A percentile compares a stretch with the other conserved stretches of the same genome.
phyloP scores from a whole-genome alignment of 208 protist genomes.

The Crithidia brevicula region DNA sequence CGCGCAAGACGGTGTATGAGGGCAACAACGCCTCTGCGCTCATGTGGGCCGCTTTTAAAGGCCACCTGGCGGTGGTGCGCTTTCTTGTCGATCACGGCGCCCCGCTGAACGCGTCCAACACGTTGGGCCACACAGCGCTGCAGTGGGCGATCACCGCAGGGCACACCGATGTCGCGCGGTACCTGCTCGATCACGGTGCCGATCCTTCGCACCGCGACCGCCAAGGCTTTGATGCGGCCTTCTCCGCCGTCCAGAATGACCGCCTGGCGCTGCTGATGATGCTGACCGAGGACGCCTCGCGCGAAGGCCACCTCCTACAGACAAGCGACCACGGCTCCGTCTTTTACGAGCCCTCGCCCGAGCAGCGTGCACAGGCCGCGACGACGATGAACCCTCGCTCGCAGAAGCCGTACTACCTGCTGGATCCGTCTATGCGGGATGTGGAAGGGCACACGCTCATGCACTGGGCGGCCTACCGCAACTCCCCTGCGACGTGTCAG shows the following conservation, averaged over 20 bases:
- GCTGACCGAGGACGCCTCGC: constrained; percentile 48
- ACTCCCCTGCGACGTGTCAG: constrained; percentile 56
- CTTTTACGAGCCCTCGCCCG: constrained; percentile 23
- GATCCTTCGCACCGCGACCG: constrained; percentile 53
- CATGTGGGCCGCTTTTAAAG: constrained; percentile 71
- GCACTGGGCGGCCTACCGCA: constrained; percentile 81
- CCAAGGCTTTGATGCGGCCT: constrained; percentile 68
- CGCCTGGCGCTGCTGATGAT: constrained; percentile 61
- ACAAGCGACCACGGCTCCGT: constrained; percentile 24
- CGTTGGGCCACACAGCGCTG: constrained; percentile 68
- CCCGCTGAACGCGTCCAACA: constrained; percentile 42
- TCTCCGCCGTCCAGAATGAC: constrained; percentile 59
- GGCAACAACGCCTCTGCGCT: constrained; percentile 64
- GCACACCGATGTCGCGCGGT: constrained; percentile 49
- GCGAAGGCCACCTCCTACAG: constrained; percentile 23
- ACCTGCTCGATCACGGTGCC: constrained; percentile 74
- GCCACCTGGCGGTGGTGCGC: constrained; percentile 61
- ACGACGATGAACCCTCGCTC: constrained; percentile 24
- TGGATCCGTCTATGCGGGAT: constrained; percentile 54
- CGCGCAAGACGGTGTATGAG: constrained; percentile 42
- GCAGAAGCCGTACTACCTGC: constrained; percentile 39
- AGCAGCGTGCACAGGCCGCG: constrained; percentile 20
- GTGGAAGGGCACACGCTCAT: constrained; percentile 68
- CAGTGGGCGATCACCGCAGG: constrained; percentile 62
- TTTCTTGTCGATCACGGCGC: constrained; percentile 76